Evolutionary conservation across 2,329 filamentous ascomycete species (phyloP).

Genomic region (Ceratocystis colombiana): DNA sequence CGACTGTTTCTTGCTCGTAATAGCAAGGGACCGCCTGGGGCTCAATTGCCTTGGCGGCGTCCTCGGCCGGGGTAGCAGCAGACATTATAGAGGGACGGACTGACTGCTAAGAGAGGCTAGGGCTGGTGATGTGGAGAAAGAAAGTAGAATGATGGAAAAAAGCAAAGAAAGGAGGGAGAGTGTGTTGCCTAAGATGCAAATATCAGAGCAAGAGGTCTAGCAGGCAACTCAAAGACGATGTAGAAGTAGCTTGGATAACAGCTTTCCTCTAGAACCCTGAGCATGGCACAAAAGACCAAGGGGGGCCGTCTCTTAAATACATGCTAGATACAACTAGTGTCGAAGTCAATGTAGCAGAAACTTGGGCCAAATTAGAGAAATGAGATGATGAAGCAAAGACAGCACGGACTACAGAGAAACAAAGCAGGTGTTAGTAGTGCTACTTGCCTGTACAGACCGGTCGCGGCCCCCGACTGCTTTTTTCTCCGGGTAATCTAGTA

Average conservation of each 20-base stretch:
- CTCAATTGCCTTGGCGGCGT: slow-evolving; percentile 9
- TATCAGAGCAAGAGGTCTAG: not conserved
- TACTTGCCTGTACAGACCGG: not conserved
- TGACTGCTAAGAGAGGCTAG: not conserved
- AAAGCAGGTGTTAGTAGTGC: not conserved
- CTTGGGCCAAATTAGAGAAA: not conserved
- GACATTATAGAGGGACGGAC: not conserved
- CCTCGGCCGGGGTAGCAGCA: slow-evolving; percentile 1
- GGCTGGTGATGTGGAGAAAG: not conserved
- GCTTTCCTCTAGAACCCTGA: not conserved
- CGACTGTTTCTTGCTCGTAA: not conserved
- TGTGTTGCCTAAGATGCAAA: not conserved
- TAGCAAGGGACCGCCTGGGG: slow-evolving; percentile 2
- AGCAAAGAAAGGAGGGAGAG: not conserved
- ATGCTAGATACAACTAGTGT: not conserved
- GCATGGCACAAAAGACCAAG: not conserved
- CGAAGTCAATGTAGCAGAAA: not conserved
- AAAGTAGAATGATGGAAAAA: not conserved
- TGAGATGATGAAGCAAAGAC: slow-evolving; percentile 2
- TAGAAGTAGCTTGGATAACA: not conserved
- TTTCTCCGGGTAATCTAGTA: not conserved
- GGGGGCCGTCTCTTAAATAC: not conserved
- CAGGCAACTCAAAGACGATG: not conserved
- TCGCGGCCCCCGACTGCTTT: not conserved
- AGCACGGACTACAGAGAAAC: slow-evolving; percentile 7